Conservation (phyloP, 2,329 filamentous ascomycete genomes). For the Aureobasidium uvarum region DNA sequence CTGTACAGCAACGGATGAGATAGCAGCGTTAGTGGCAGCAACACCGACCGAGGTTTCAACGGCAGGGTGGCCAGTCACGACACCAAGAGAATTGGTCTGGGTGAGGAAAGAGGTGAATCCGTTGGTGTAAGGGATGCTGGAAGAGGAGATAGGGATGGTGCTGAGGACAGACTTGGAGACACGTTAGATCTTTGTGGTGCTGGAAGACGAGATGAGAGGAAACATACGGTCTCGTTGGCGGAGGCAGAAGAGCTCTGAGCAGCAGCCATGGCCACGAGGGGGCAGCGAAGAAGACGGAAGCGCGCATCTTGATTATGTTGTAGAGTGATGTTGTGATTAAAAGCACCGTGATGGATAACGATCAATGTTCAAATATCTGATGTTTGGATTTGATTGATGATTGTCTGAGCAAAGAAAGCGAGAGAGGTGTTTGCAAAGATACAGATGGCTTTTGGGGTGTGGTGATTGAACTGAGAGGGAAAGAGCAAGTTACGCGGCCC, state of each 20-base stretch:
- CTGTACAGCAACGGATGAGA: conserved; percentile 42
- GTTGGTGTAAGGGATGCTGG: conserved; percentile 36
- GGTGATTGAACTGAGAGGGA: background rate
- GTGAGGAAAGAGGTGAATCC: conserved; percentile 47
- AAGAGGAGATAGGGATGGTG: conserved; percentile 31
- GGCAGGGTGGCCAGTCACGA: conserved; percentile 48
- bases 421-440: background rate
- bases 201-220: background rate
- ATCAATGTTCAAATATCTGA: background rate
- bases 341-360: background rate
- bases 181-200: background rate
- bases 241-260: conserved; percentile 38
- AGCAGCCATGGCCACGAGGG: conserved; percentile 46
- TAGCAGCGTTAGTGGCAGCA: conserved; percentile 41
- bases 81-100: conserved; percentile 50
- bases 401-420: background rate
- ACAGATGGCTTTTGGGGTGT: background rate
- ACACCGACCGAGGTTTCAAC: conserved; percentile 41
- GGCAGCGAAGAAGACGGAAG: conserved; percentile 45
- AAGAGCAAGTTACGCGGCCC: conserved; percentile 7
- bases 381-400: background rate
- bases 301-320: conserved; percentile 46
- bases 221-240: conserved; percentile 12
- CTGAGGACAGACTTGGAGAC: conserved; percentile 10
- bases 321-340: conserved; percentile 8